Conservation (phyloP, 2,329 filamentous ascomycete species). For the Blumeria hordei region DNA sequence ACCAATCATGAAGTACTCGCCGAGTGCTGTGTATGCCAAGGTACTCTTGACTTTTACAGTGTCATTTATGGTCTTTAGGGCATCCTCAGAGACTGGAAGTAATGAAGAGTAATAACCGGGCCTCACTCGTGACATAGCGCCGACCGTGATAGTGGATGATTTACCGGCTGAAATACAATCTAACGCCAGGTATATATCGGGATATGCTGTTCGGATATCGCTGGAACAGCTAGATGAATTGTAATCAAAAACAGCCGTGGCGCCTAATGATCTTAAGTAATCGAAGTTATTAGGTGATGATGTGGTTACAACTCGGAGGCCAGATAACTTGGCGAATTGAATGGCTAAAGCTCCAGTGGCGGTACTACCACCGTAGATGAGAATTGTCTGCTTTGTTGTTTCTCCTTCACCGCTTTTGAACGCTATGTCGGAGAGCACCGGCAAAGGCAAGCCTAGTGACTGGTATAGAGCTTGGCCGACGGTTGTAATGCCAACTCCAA, state of each 20-base stretch:
- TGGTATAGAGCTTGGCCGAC: conserved; percentile 25
- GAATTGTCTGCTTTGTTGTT: conserved; percentile 17
- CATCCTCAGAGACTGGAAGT: conserved; percentile 10
- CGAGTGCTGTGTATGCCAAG: conserved; percentile 20
- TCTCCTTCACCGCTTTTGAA: conserved; percentile 10
- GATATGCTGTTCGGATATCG: no score
- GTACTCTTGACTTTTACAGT: conserved; percentile 12
- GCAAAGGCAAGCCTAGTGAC: conserved; percentile 21
- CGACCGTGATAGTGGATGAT: conserved; percentile 16
- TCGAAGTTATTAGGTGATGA: conserved; percentile 24
- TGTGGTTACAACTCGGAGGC: conserved; percentile 19
- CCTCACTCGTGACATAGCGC: conserved; percentile 15
- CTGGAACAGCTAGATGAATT: conserved; percentile 4
- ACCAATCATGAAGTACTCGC: conserved; percentile 15
- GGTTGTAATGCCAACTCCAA: conserved; percentile 10
- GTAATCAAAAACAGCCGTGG: conserved; percentile 11
- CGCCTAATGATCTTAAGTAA: conserved; percentile 22
- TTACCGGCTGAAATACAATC: conserved; percentile 3
- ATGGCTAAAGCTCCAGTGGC: conserved; percentile 25
- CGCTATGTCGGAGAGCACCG: conserved; percentile 8
- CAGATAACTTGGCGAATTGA: conserved; percentile 22
- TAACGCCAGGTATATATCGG: no score
- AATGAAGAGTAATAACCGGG: conserved; percentile 19
- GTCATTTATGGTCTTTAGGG: conserved; percentile 20
- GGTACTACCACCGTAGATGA: conserved; percentile 26